Conservation (phyloP, 805 yeast species). For the Wickerhamiella kazuoi region DNA sequence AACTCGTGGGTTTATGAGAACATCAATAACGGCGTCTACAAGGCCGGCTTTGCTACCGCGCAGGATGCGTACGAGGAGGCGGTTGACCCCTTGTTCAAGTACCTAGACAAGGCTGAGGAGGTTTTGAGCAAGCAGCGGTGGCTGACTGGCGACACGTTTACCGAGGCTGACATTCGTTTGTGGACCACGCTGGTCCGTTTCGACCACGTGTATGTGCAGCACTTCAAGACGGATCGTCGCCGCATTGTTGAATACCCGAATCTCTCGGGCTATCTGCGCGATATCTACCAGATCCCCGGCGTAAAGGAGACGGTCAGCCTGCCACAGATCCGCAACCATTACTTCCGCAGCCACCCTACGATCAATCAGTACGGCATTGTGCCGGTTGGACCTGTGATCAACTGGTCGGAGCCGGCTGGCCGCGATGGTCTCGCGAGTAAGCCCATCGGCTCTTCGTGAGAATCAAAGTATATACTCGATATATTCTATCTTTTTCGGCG, state of each 20-base stretch:
- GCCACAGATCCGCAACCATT: slow-evolving; percentile 80
- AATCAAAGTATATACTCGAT: no score
- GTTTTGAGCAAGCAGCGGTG: slow-evolving; percentile 24
- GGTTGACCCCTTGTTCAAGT: slow-evolving; percentile 46
- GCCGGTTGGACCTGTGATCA: slow-evolving; percentile 60
- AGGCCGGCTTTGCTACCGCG: slow-evolving; percentile 71
- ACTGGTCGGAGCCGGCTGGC: slow-evolving; percentile 12
- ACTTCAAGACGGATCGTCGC: slow-evolving; percentile 79
- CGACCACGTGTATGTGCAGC: slow-evolving; percentile 87
- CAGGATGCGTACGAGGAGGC: slow-evolving; percentile 68
- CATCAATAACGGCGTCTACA: slow-evolving; percentile 87
- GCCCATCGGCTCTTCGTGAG: neutral
- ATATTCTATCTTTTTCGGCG: no score
- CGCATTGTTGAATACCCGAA: slow-evolving; percentile 64
- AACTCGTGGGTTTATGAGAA: slow-evolving; percentile 70
- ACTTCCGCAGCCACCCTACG: slow-evolving; percentile 65
- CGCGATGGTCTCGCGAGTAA: slow-evolving; percentile 7
- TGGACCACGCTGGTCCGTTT: slow-evolving; percentile 79
- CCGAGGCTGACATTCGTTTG: slow-evolving; percentile 82
- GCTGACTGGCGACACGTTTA: slow-evolving; percentile 46
- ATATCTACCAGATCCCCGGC: slow-evolving; percentile 51
- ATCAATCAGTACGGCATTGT: slow-evolving; percentile 75
- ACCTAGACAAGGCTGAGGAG: slow-evolving; percentile 29
- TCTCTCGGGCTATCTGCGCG: slow-evolving; percentile 61
- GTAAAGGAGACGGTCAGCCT: slow-evolving; percentile 69